Base-by-base conservation (phyloP, 1,284 basidiomycete species). In the Mrakiaceae sp. region DNA sequence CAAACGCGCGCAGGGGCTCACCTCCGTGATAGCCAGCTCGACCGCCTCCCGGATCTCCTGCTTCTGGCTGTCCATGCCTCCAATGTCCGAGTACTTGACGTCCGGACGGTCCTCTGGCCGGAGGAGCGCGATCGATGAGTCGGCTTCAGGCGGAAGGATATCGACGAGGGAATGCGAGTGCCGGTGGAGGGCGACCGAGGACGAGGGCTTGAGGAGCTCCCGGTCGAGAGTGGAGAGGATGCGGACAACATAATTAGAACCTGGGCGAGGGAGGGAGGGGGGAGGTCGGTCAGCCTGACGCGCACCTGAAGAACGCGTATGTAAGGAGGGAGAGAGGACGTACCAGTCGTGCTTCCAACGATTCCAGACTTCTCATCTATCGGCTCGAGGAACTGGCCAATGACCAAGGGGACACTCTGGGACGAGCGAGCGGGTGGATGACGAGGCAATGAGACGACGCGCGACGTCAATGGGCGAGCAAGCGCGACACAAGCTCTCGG, bases 21-120 rank as follows among this genome's bases (percentile, higher is more conserved):
- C 75, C 71, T 77, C 75, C 6, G 90, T 93, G 66, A 99, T 81
- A n/a, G 96, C 96, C 47, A 99, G 80, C 78, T 99, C 96, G 52
- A 99, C 96, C 2, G 96, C 96, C 78, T 99, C 96, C 68, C 95
- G 81, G 70, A 99, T 98, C 79, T 99, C 96, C 79, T 98, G 96
- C 80, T 98, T 99, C 80, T 99, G 96, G 40, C 86, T 78, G 77
- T 98, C 96, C 87, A 98, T 88, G 62, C 96, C 96, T 73, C 96
- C 96, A 66, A 98, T 90, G 74, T 95, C 91, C 67, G 83, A 80
- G 75, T 95, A 95, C 56, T 84, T 78, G 40, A 96, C 90, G 73
- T 96, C 90, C 0, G 93, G 93, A 72, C 90, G 90, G 79, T 99
- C 94, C 72, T 97, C 90, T 68, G 86, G 83, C 3, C 89, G 86